Conservation (phyloP, 352 stramenopile genomes). For the Blastocystis sp. region DNA sequence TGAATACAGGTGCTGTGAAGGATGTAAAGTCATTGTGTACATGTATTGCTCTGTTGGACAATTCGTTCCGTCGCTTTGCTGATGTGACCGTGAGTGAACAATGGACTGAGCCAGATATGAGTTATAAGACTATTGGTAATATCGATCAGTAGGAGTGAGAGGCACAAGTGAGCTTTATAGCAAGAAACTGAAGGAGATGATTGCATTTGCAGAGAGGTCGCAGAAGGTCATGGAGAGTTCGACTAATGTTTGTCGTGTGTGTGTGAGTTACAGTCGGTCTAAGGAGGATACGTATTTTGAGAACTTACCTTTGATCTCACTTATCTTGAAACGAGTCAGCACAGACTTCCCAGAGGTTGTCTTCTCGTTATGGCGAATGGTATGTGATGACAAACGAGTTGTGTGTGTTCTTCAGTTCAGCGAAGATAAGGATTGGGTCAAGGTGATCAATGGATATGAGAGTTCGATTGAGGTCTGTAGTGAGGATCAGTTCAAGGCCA, state of each 20-base stretch:
- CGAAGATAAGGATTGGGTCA: slow-evolving; percentile 51
- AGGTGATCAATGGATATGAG: slow-evolving; percentile 49
- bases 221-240: slow-evolving; percentile 34
- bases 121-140: slow-evolving; percentile 50
- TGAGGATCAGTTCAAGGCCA: slow-evolving; percentile 7
- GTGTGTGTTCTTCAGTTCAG: slow-evolving; percentile 46
- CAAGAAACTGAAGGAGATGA: slow-evolving; percentile 48
- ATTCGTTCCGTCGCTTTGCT: slow-evolving; percentile 46
- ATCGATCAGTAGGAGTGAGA: slow-evolving; percentile 17
- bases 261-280: slow-evolving; percentile 19
- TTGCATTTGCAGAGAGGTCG: slow-evolving; percentile 38
- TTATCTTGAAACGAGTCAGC: slow-evolving; percentile 53
- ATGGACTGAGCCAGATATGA: slow-evolving; percentile 54
- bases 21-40: slow-evolving; percentile 28
- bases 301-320: slow-evolving; percentile 40
- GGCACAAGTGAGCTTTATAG: no score
- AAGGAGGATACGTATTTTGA: slow-evolving; percentile 59
- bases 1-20: slow-evolving; percentile 38
- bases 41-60: slow-evolving; percentile 43
- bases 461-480: slow-evolving; percentile 59
- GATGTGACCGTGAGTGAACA: slow-evolving; percentile 47
- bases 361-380: slow-evolving; percentile 48
- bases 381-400: slow-evolving; percentile 36
- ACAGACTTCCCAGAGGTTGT: slow-evolving; percentile 48
- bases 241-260: background rate